Percentiles rank a stretch among this genome's conserved stretches.
Evolutionary conservation across 257 asterid species (phyloP).

Genomic region (Solanum paucissectum): DNA sequence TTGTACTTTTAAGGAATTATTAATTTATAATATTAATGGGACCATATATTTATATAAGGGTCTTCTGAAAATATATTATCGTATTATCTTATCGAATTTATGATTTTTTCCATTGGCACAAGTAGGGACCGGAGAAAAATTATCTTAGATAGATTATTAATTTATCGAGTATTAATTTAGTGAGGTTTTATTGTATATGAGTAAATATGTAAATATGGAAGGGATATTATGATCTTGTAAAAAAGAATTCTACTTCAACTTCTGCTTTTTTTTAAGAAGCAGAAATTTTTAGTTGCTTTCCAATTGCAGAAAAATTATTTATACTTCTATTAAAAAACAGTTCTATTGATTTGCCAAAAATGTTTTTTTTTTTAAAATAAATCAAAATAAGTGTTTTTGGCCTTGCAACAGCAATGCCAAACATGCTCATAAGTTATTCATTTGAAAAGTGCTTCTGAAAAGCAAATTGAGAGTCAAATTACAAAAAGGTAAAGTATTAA

Average conservation of each 20-base stretch:
- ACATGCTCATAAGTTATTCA: neutral
- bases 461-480: neutral
- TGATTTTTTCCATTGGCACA: too few relatives aligned
- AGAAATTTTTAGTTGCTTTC: neutral
- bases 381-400: neutral
- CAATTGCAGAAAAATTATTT: neutral
- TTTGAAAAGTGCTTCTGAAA: neutral
- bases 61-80: too few relatives aligned
- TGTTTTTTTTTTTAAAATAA: too few relatives aligned
- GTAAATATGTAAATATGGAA: neutral
- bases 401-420: neutral
- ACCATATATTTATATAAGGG: too few relatives aligned
- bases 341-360: neutral
- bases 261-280: neutral
- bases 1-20: too few relatives aligned
- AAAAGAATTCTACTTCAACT: neutral
- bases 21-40: too few relatives aligned
- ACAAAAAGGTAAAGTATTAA: too few relatives aligned
- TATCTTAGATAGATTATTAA: too few relatives aligned
- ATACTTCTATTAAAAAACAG: neutral
- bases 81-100: too few relatives aligned
- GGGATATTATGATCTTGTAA: neutral
- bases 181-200: neutral
- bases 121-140: too few relatives aligned
- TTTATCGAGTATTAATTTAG: too few relatives aligned